A percentile compares a stretch with the other conserved stretches of the same genome.
Conservation (phyloP, 768 basidiomycete species). For the Psilocybe subaeruginosa region DNA sequence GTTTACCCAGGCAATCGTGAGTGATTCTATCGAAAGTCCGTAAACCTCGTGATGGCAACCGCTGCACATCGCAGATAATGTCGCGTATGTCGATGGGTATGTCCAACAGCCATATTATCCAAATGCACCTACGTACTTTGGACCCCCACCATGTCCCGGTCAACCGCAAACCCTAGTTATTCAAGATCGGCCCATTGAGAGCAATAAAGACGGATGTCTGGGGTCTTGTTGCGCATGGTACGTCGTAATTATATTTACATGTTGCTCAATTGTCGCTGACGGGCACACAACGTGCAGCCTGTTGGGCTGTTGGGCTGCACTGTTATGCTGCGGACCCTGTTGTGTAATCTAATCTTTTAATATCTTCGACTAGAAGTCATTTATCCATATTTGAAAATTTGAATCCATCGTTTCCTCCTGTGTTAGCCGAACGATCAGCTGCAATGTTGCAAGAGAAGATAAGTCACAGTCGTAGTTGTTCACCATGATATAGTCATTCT, state of each 20-base stretch:
- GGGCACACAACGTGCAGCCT: neutral
- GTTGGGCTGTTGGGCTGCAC: constrained; percentile 1
- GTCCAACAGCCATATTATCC: neutral
- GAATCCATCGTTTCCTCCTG: no score
- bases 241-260: neutral
- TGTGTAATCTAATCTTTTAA: neutral
- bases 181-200: neutral
- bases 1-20: neutral
- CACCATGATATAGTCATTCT: no score
- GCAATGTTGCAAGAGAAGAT: no score
- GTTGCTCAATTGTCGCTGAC: neutral
- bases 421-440: no score
- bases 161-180: neutral
- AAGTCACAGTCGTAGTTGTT: no score
- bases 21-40: neutral
- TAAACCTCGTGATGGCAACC: neutral
- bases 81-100: neutral
- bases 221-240: neutral
- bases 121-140: neutral
- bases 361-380: no score
- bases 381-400: no score
- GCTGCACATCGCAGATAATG: neutral
- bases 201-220: neutral
- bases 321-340: neutral
- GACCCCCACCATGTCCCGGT: neutral